Conservation (phyloP, 1,139 yeast genomes). For the Nadsonia commutata region DNA sequence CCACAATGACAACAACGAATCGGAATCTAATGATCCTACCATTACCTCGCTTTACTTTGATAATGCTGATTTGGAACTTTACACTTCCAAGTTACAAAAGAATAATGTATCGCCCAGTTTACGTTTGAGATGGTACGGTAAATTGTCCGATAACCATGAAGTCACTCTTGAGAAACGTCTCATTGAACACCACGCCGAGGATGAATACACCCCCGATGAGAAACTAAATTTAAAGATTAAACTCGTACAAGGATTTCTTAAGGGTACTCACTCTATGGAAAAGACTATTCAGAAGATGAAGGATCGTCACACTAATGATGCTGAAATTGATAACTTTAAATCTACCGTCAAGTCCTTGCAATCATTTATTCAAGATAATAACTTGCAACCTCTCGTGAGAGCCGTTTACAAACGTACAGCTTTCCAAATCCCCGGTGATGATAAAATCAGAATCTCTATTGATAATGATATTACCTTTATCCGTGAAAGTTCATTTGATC, state of each 20-base stretch:
- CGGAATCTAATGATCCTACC: conserved; percentile 37
- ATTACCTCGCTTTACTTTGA: conserved; percentile 84
- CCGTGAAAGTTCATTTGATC: conserved; percentile 81
- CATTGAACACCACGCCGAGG: conserved; percentile 40
- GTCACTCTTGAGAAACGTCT: conserved; percentile 67
- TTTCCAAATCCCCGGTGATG: conserved; percentile 96
- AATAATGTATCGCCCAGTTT: conserved; percentile 60
- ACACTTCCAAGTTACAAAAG: conserved; percentile 67
- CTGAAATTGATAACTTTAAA: conserved; percentile 38
- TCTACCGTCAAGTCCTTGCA: conserved; percentile 45
- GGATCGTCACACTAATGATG: conserved; percentile 32
- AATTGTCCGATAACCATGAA: conserved; percentile 58
- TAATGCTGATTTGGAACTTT: conserved; percentile 65
- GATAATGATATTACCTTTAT: conserved; percentile 80
- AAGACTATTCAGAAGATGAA: conserved; percentile 38
- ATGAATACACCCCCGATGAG: conserved; percentile 21
- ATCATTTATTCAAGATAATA: conserved; percentile 45
- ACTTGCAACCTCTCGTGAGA: conserved; percentile 74
- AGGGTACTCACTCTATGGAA: conserved; percentile 30
- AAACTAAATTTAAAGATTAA: conserved; percentile 66
- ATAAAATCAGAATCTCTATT: conserved; percentile 72
- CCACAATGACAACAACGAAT: conserved; percentile 25
- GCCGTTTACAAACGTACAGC: conserved; percentile 86
- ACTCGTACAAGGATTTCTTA: conserved; percentile 49
- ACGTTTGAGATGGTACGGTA: conserved; percentile 86